Evolutionary conservation across 2,329 filamentous ascomycete genomes (phyloP).

Genomic region (Fusarium ramigenum): DNA sequence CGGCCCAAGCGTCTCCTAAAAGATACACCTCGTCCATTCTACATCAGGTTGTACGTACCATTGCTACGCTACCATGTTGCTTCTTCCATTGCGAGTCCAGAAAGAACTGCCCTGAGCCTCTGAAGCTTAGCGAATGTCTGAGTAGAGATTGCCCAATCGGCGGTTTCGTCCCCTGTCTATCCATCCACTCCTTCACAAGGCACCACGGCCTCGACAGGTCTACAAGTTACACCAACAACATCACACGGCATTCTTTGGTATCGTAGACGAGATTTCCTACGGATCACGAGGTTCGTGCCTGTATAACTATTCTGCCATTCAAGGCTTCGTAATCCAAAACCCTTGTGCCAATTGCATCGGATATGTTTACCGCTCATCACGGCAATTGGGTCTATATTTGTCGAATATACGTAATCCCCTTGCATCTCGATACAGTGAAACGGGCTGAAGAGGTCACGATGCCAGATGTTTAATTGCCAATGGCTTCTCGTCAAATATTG

Average conservation of each 20-base stretch:
- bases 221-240: slow-evolving; percentile 10
- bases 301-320: neutral
- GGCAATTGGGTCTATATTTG: slow-evolving; percentile 2
- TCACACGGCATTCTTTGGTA: slow-evolving; percentile 8
- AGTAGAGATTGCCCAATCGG: slow-evolving; percentile 34
- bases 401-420: slow-evolving; percentile 21
- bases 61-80: slow-evolving; percentile 5
- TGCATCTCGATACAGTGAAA: slow-evolving; percentile 8
- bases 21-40: neutral
- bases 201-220: slow-evolving; percentile 17
- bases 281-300: slow-evolving; percentile 25
- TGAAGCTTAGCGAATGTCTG: slow-evolving; percentile 7
- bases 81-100: slow-evolving; percentile 15
- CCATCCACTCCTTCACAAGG: neutral
- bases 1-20: slow-evolving; percentile 1
- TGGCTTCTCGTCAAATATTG: slow-evolving; percentile 29
- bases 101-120: slow-evolving; percentile 11
- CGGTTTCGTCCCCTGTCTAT: slow-evolving; percentile 11
- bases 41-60: neutral
- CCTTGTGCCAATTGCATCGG: slow-evolving; percentile 11
- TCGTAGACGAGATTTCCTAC: slow-evolving; percentile 8
- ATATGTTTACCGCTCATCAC: slow-evolving; percentile 27
- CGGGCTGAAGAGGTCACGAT: slow-evolving; percentile 39
- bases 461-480: slow-evolving; percentile 42
- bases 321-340: slow-evolving; percentile 24